phyloP scores from a whole-genome alignment of 2,329 filamentous ascomycete species.

The Arachnomyces sp. region DNA sequence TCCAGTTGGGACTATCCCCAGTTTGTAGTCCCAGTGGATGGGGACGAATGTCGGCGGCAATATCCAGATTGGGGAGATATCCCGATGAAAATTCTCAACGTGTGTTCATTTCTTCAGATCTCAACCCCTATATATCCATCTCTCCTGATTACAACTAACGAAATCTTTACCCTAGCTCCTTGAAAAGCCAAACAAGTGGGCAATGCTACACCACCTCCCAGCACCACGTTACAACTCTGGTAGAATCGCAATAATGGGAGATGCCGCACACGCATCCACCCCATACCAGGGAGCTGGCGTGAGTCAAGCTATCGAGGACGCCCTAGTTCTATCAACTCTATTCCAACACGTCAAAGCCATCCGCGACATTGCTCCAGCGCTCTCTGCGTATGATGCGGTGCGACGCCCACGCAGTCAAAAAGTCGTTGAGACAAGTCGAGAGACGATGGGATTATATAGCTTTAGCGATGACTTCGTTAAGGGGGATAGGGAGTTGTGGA shows the following conservation, averaged over 20 bases:
- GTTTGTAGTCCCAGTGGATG: too few relatives aligned
- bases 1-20: too few relatives aligned
- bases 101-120: too few relatives aligned
- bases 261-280: slow-evolving; percentile 32
- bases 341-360: slow-evolving; percentile 12
- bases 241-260: slow-evolving; percentile 27
- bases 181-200: slow-evolving; percentile 14
- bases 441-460: slow-evolving; percentile 19
- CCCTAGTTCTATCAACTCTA: slow-evolving; percentile 24
- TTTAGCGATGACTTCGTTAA: slow-evolving; percentile 18
- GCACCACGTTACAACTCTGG: slow-evolving; percentile 24
- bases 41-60: too few relatives aligned
- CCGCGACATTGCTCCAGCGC: slow-evolving; percentile 19
- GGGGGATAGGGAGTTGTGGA: slow-evolving; percentile 24
- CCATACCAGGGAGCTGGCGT: slow-evolving; percentile 31
- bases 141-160: too few relatives aligned
- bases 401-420: slow-evolving; percentile 38
- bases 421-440: slow-evolving; percentile 37
- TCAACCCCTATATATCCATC: too few relatives aligned
- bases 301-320: slow-evolving; percentile 32
- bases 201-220: slow-evolving; percentile 21
- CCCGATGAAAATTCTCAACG: too few relatives aligned
- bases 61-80: too few relatives aligned
- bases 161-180: not conserved
- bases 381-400: slow-evolving; percentile 37